A percentile compares a stretch with the other conserved stretches of the same genome.
Conservation (phyloP, 2,329 filamentous ascomycete genomes). For the Fusarium sp. region DNA sequence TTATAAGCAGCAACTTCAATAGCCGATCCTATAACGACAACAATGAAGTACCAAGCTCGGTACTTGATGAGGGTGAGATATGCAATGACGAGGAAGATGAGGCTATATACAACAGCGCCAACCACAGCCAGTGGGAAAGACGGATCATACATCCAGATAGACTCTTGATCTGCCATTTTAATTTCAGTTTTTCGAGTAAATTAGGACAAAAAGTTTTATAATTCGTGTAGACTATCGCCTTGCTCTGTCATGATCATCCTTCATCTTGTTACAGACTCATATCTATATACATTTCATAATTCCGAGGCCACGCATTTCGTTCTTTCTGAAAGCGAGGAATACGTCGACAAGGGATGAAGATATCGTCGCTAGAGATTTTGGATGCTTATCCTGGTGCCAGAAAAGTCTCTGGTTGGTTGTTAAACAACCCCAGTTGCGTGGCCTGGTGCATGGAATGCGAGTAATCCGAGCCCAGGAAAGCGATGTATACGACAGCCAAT, state of each 20-base stretch:
- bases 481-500: constrained; percentile 33
- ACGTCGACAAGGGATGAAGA: constrained; percentile 3
- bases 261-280: neutral
- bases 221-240: neutral
- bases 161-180: constrained; percentile 44
- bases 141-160: constrained; percentile 60
- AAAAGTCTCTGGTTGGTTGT: constrained; percentile 14
- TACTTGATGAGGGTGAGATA: constrained; percentile 59
- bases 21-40: constrained; percentile 56
- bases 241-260: neutral
- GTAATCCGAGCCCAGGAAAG: constrained; percentile 35
- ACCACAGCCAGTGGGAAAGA: constrained; percentile 57
- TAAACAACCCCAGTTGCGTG: neutral
- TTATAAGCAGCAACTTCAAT: constrained; percentile 59
- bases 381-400: neutral
- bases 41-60: constrained; percentile 58
- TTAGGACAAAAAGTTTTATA: neutral
- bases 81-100: constrained; percentile 53
- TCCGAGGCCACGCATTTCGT: constrained; percentile 17
- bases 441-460: constrained; percentile 16
- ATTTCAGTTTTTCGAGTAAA: neutral
- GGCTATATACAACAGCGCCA: constrained; percentile 56
- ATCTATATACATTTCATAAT: constrained; percentile 14
- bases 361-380: neutral
- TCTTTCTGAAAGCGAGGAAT: constrained; percentile 37